Conservation (phyloP, 2,329 filamentous ascomycete species). For the Sphaerulina populicola region DNA sequence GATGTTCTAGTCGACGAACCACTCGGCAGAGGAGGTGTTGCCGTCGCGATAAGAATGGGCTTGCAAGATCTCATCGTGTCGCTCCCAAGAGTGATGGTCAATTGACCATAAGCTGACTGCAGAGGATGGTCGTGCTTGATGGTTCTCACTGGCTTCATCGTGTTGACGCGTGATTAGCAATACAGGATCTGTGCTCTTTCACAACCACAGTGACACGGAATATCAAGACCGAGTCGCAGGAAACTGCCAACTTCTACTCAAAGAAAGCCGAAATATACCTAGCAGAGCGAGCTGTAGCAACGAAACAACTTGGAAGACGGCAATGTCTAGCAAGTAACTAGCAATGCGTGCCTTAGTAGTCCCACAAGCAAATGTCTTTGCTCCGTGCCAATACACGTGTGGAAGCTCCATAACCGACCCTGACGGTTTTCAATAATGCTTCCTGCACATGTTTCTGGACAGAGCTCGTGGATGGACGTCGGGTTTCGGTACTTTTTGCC, state of each 20-base stretch:
- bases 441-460: background rate
- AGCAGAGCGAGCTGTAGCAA: too few relatives aligned
- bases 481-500: background rate
- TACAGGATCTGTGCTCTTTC: too few relatives aligned
- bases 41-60: too few relatives aligned
- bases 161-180: too few relatives aligned
- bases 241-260: too few relatives aligned
- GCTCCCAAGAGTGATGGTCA: background rate
- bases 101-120: constrained; percentile 3
- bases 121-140: constrained; percentile 13
- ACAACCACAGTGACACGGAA: too few relatives aligned
- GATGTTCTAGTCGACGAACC: too few relatives aligned
- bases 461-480: background rate
- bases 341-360: background rate
- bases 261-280: too few relatives aligned
- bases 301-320: too few relatives aligned
- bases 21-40: too few relatives aligned
- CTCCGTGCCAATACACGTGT: background rate
- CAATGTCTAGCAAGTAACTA: too few relatives aligned
- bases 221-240: too few relatives aligned
- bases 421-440: background rate
- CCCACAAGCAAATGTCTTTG: background rate
- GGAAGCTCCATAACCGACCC: background rate
- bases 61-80: background rate
- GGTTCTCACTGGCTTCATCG: background rate